Conservation (phyloP, 108 stramenopile species). For the Poteriospumella lacustris region DNA sequence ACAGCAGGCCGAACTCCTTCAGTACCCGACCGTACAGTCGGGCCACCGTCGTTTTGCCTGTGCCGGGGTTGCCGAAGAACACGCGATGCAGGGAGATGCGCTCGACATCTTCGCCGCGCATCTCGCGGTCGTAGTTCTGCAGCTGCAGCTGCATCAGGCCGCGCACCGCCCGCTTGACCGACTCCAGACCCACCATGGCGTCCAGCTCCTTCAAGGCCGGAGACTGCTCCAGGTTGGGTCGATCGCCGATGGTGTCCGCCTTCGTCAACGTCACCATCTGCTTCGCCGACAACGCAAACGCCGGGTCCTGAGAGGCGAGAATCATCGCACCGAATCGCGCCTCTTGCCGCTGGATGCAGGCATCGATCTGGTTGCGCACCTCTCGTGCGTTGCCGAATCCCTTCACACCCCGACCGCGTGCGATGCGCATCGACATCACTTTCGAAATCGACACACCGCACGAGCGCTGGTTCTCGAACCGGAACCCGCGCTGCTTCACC, state of each 20-base stretch:
- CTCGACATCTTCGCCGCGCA: background rate
- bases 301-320: background rate
- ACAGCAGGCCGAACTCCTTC: background rate
- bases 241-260: background rate
- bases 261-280: background rate
- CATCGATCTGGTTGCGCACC: background rate
- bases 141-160: background rate
- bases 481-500: constrained; percentile 19
- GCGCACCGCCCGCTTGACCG: background rate
- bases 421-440: background rate
- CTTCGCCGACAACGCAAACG: background rate
- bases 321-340: background rate
- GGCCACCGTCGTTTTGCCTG: constrained; percentile 20
- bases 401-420: background rate
- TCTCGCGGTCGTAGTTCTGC: background rate
- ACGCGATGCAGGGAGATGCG: background rate
- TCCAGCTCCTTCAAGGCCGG: constrained; percentile 1
- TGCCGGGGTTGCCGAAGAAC: constrained; percentile 19
- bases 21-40: background rate
- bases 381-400: background rate
- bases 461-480: constrained; percentile 31
- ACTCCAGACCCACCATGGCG: background rate
- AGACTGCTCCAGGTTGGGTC: background rate
- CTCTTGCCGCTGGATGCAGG: background rate
- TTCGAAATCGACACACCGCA: background rate